These are phyloP conservation scores for Endocarpon pusillum DNA, from an alignment of 495 filamentous ascomycete genomes.

Conservation along the genomic window DNA sequence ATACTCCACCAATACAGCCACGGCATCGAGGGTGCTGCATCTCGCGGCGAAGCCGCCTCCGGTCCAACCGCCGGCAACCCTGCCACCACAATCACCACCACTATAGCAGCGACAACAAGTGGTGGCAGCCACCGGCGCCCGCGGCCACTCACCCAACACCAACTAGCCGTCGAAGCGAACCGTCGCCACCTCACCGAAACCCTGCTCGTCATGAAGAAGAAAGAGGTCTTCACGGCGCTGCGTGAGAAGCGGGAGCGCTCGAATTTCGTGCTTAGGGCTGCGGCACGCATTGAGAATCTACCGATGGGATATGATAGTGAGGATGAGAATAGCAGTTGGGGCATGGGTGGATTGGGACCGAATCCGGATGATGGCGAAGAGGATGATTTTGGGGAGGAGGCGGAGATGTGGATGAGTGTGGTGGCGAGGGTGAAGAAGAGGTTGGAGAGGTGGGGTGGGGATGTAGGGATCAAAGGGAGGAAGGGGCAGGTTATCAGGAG, in stretches of 20 bases:
- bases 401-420: constrained; percentile 51
- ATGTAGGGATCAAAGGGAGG: constrained; percentile 31
- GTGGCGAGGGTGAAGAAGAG: constrained; percentile 50
- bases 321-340: constrained; percentile 45
- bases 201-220: constrained; percentile 56
- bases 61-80: constrained; percentile 16
- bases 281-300: constrained; percentile 47
- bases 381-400: constrained; percentile 68
- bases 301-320: constrained; percentile 65
- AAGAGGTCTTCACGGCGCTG: constrained; percentile 42
- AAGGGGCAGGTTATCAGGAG: constrained; percentile 2
- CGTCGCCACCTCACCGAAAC: constrained; percentile 76
- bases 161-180: constrained; percentile 81
- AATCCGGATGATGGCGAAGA: constrained; percentile 45
- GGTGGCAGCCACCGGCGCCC: constrained; percentile 34
- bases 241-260: constrained; percentile 41
- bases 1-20: constrained; percentile 30
- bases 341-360: constrained; percentile 52
- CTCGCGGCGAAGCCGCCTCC: background rate
- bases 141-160: constrained; percentile 79
- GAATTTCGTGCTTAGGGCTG: constrained; percentile 44
- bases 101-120: constrained; percentile 1
- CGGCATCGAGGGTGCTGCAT: no score
- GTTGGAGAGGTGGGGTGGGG: constrained; percentile 55
- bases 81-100: background rate